phyloP scores from a whole-genome alignment of 352 stramenopile species.

The Albugo laibachii region DNA sequence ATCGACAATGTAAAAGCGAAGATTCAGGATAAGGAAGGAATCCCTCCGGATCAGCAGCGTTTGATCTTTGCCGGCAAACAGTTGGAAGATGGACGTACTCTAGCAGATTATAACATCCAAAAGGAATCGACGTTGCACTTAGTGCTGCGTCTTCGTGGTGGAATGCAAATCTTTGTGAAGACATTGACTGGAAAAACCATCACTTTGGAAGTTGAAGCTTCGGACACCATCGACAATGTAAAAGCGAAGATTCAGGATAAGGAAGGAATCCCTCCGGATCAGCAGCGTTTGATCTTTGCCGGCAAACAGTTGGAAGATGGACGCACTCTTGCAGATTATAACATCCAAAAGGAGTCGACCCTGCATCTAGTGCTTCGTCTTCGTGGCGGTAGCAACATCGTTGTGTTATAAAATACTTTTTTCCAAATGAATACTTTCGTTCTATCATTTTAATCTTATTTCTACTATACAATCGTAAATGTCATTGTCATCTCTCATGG shows the following conservation, averaged over 20 bases:
- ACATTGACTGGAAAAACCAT: constrained; percentile 95
- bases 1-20: constrained; percentile 95
- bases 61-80: constrained; percentile 94
- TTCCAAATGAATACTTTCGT: too few relatives aligned
- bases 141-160: constrained; percentile 66
- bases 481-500: too few relatives aligned
- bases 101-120: constrained; percentile 89
- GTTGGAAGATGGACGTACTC: constrained; percentile 86
- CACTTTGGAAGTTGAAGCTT: constrained; percentile 92
- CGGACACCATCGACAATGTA: constrained; percentile 97
- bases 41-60: constrained; percentile 87
- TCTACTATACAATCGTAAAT: too few relatives aligned
- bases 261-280: constrained; percentile 85
- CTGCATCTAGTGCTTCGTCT: constrained; percentile 92
- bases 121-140: constrained; percentile 89
- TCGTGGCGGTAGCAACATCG: too few relatives aligned
- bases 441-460: too few relatives aligned
- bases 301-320: constrained; percentile 90
- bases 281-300: constrained; percentile 91
- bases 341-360: constrained; percentile 93
- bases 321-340: constrained; percentile 88
- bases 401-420: too few relatives aligned
- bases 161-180: too few relatives aligned
- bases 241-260: constrained; percentile 93
- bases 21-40: constrained; percentile 86